phyloP scores from a whole-genome alignment of 176 grass and related monocot species.

The Oropetium thomaeum region DNA sequence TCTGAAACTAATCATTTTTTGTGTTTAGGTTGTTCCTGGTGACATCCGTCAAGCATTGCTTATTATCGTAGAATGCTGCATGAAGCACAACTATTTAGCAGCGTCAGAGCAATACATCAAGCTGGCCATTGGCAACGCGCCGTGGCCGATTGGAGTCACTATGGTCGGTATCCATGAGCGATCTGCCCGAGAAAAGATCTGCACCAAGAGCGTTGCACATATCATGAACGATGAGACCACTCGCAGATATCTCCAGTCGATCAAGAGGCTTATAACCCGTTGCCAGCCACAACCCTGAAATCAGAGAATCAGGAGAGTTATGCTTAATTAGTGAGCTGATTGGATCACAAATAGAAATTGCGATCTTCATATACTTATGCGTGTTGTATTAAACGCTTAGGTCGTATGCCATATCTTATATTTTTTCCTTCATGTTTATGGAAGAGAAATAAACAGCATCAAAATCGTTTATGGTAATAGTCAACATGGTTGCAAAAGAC shows the following conservation, averaged over 20 bases:
- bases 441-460: no score
- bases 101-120: constrained; percentile 93
- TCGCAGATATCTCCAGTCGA: constrained; percentile 80
- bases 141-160: constrained; percentile 93
- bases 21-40: constrained; percentile 46
- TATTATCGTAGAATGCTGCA: constrained; percentile 71
- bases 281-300: constrained; percentile 73
- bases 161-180: constrained; percentile 97
- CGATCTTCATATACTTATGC: no score
- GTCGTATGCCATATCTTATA: no score
- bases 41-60: constrained; percentile 75
- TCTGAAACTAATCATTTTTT: constrained; percentile 25
- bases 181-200: constrained; percentile 84
- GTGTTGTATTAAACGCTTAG: no score
- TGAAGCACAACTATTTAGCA: constrained; percentile 84
- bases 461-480: no score
- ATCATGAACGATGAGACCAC: constrained; percentile 96
- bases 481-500: no score
- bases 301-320: no score
- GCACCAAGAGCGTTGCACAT: constrained; percentile 82
- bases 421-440: no score
- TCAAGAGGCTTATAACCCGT: constrained; percentile 88
- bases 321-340: no score
- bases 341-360: no score
- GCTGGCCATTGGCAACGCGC: constrained; percentile 85